Evolutionary conservation across 202 grass and related monocot species (phyloP), one percentile per base, ranked within the genome.

Genomic region (Saccharum hybrid): DNA sequence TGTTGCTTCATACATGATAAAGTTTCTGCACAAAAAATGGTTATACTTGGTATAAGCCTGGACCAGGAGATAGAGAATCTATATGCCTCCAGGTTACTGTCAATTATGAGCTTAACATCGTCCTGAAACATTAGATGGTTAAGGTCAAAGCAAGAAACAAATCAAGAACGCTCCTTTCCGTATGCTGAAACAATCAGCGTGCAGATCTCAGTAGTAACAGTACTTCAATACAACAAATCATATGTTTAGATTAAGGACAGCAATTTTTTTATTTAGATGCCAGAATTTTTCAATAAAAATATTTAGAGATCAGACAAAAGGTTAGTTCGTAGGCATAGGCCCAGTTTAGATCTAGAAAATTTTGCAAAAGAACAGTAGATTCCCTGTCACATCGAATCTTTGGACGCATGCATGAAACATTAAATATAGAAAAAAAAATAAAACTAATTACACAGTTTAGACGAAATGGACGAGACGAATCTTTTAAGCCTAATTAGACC

Each of bases 61-160:
- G 34, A 36, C 34, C 34, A 36, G 34, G 34, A 36, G 34, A 36
- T 4, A 36, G 34, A 36, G 34, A 36, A 36, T 36, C 34, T 36
- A 36, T 36, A 36, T 36, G 34, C 34, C 34, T 36, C 34, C 34
- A 36, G 34, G 34, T 36, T 36, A 36, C 4, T 36, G 34, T 36
- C 4, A 49, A 18, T 34, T 74, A 96, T 83, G n/a, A 96, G 83
- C 49, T 87, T 91, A 52, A 93, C 78, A 89, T 96, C 90, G 36
- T 88, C 93, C 93, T 96, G 86, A 82, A 89, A 80, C 78, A 88
- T 77, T n/a, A 84, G n/a, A 40, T 8, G 2, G 64, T 59, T 72
- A 37, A 84, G 37, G 23, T 72, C 10, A 81, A 31, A 28, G 2
- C 10, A 73, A 45, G 7, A 6, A 41, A 49, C 9, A 73, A 63